Evolutionary conservation across 2,329 filamentous ascomycete genomes (phyloP), one percentile per base, ranked within the genome.

Genomic region (Aspergillus thermomutatus): DNA sequence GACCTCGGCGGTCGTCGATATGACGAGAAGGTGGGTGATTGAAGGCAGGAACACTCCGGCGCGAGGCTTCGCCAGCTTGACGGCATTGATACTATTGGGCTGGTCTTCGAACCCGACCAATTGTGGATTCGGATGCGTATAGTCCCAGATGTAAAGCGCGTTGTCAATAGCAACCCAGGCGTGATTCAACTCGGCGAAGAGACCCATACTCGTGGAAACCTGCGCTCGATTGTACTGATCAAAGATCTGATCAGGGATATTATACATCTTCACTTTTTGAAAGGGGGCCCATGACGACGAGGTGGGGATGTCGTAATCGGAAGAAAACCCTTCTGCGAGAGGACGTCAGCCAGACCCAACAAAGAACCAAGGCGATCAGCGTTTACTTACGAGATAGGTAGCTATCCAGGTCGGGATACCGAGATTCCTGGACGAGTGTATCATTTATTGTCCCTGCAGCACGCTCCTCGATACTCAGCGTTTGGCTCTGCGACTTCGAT

Each of bases 91-190:
- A 63, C 87, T 91, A 71, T 95, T 87, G 6, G 87, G 82, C 73
- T 93, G 89, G 65, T 96, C 92, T 72, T 97, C 93, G 68, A 90
- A 97, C 19, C 93, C 93, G 63, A 96, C 89, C 45, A 97, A 81
- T 71, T 96, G 90, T 4, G 93, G 91, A 64, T 93, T 91, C n/a
- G 90, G 87, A 71, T 91, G 85, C 6, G 92, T 96, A 73, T 97
- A 99, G 75, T 99, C 93, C 95, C 95, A 99, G 17, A 99, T 82
- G 72, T 97, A 99, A 47, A 99, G 81, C 60, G 91, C 90, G 77
- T 96, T 97, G 77, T 99, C 94, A 71, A 99, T 94, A 25, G 90
- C 86, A 54, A 96, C 90, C 90, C 92, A 99, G 28, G 93, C 94
- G 75, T 97, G 92, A 68, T 93, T 92, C 68, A 99, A 83, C 75